Base-by-base conservation (phyloP, 768 basidiomycete genomes). In the Paxillus involutus region DNA sequence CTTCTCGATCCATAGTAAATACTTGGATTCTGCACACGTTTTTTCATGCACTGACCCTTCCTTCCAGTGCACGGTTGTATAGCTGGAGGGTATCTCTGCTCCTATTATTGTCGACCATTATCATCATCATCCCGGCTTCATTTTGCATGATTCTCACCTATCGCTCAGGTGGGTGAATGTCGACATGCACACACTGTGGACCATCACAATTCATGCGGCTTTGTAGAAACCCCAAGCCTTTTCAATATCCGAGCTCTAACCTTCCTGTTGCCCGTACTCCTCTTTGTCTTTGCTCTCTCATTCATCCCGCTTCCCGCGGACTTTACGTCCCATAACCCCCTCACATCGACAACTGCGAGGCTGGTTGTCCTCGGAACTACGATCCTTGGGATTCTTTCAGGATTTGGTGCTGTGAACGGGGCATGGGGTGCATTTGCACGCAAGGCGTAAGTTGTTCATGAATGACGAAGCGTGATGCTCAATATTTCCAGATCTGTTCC, bases 341-440 rank as follows among this genome's bases (percentile, higher is more conserved):
- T 79, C 24, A 79, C 78, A 9, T 72, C 82, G 1, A 74, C 79
- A 0, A 73, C 85, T 2, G 74, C 86, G 3, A 81, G 90, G 11
- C 76, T 92, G 13, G 81, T 87, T 17, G 86, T 91, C 17, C 70
- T 93, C 19, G 91, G 91, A 3, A 91, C 86, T 0, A 75, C 85
- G 30, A 80, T 91, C 52, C 83, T 94, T n/a, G 91, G 91, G 6
- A 64, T 85, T 3, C 75, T 94, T 6, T 90, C 91, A 0, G 91
- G 91, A 0, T 87, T 90, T 56, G 90, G 90, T 57, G 85, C 89
- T 3, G 75, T 88, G 45, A 83, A 78, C 57, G 85, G 80, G 44
- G 79, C 83, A 0, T 89, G 88, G 87, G 71, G 60, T 9, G 49
- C 51, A 45, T 64, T 69, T 60, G 26, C 54, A 36, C 60, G 53